phyloP scores from a whole-genome alignment of 176 grass and related monocot species.

The bread wheat (Triticum aestivum) region IWGSC_CS_RefSeq_v2.1 NC_057812.1:49901282-49901781 shows the following conservation, averaged over 20 bases:
- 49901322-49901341: conserved; percentile 63
- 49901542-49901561: conserved; percentile 84
- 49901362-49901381: conserved; percentile 46
- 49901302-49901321: conserved; percentile 82
- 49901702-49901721: conserved; percentile 73
- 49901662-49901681: conserved; percentile 53
- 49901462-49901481: conserved; percentile 88
- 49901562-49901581: conserved; percentile 91
- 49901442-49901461: conserved; percentile 86
- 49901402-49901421: conserved; percentile 69
- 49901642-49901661: conserved; percentile 63
- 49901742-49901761: conserved; percentile 90
- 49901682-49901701: conserved; percentile 69
- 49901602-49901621: conserved; percentile 31
- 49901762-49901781: conserved; percentile 61
- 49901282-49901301: conserved; percentile 57
- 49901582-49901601: conserved; percentile 47
- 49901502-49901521: conserved; percentile 58
- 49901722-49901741: conserved; percentile 74
- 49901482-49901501: conserved; percentile 75
- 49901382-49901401: conserved; percentile 35
- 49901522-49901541: conserved; percentile 71
- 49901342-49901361: conserved; percentile 78
- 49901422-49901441: conserved; percentile 36
- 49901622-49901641: conserved; percentile 46